These are phyloP conservation scores for Crucibulum laeve DNA, from an alignment of 768 basidiomycete genomes.

Conservation along the genomic window DNA sequence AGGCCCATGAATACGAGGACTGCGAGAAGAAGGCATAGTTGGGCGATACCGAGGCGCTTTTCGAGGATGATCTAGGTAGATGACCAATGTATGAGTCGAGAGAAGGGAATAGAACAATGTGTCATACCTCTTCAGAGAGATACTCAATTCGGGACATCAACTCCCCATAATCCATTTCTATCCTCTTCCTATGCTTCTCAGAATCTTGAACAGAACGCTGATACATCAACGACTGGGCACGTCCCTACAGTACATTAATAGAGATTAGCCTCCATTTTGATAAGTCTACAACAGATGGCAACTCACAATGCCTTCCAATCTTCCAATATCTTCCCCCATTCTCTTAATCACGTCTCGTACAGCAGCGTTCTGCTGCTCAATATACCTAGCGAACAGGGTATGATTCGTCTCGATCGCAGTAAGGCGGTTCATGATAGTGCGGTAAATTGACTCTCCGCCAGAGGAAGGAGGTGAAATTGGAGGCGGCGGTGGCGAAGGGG, in stretches of 20 bases:
- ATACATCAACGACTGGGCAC: conserved; percentile 63
- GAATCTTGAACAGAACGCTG: conserved; percentile 63
- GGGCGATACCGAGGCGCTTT: conserved; percentile 85
- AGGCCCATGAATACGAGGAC: conserved; percentile 85
- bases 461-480: conserved; percentile 4
- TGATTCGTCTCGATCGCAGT: conserved; percentile 83
- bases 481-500: conserved; percentile 5
- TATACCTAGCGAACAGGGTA: conserved; percentile 77
- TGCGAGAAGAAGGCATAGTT: conserved; percentile 77
- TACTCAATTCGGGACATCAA: conserved; percentile 68
- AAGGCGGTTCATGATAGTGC: conserved; percentile 93
- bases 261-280: background rate
- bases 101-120: conserved; percentile 1
- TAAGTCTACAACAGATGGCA: background rate
- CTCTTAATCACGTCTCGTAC: conserved; percentile 72
- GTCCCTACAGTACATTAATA: conserved; percentile 38
- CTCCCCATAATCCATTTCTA: conserved; percentile 69
- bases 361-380: conserved; percentile 82
- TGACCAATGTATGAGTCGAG: background rate
- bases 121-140: conserved; percentile 73
- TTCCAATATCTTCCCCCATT: conserved; percentile 73
- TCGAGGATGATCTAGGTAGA: conserved; percentile 69
- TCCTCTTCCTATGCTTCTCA: conserved; percentile 58
- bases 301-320: conserved; percentile 72
- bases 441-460: conserved; percentile 90